Percentiles rank a stretch among this genome's conserved stretches.
Evolutionary conservation across 2,329 filamentous ascomycete species (phyloP).

Genomic region (Aspergillus novofumigatus): DNA sequence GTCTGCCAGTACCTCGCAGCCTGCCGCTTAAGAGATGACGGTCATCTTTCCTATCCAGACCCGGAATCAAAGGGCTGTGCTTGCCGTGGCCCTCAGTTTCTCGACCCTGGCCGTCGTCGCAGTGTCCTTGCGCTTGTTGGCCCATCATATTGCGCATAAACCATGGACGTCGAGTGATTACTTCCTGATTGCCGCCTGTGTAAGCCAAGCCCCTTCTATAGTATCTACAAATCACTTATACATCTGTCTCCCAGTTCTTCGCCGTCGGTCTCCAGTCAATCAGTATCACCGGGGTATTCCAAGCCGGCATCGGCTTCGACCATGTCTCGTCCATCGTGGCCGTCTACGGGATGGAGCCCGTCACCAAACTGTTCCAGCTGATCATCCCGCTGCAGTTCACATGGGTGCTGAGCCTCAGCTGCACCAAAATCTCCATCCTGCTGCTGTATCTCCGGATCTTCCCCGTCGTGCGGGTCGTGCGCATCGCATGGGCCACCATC

Average conservation of each 20-base stretch:
- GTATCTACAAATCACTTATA: not conserved
- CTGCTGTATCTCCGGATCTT: constrained; percentile 20
- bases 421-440: constrained; percentile 21
- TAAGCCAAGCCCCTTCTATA: not conserved
- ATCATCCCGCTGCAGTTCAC: constrained; percentile 21
- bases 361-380: constrained; percentile 18
- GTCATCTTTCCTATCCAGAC: constrained; percentile 19
- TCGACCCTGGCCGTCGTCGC: constrained; percentile 16
- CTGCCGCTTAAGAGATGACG: constrained; percentile 3
- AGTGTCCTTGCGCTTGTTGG: constrained; percentile 16
- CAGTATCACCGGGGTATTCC: constrained; percentile 20
- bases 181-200: constrained; percentile 19
- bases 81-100: constrained; percentile 16
- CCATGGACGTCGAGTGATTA: constrained; percentile 18
- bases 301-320: constrained; percentile 20
- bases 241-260: constrained; percentile 15
- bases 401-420: constrained; percentile 22
- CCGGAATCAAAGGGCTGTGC: constrained; percentile 11
- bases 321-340: constrained; percentile 12
- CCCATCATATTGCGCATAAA: constrained; percentile 17
- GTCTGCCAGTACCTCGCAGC: not conserved
- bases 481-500: constrained; percentile 11
- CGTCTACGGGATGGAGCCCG: constrained; percentile 14
- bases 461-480: constrained; percentile 13
- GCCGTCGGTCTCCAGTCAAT: constrained; percentile 19